Evolutionary conservation across 208 protist genomes (phyloP).

Genomic region (Phytomonas sp.): DNA sequence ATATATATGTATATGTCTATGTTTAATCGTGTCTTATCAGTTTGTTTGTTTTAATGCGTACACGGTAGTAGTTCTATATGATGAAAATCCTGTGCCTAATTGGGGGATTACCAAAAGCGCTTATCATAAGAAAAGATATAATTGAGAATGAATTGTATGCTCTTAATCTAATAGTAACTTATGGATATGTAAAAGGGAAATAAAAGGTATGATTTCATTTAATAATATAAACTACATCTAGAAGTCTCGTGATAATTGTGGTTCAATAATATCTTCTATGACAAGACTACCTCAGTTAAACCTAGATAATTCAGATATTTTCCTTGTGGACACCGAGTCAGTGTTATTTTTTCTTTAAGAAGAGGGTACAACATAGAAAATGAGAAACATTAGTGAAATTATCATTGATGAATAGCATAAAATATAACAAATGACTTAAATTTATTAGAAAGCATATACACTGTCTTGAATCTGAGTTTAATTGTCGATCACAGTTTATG

Average conservation of each 20-base stretch:
- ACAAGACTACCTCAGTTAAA: not conserved
- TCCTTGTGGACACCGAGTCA: not conserved
- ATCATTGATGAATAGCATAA: not conserved
- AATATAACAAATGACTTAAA: not conserved
- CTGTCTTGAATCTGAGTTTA: not conserved
- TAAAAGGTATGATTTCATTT: not conserved
- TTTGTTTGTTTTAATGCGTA: not conserved
- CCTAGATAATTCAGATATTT: not conserved
- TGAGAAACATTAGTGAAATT: not conserved
- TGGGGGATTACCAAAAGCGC: not conserved
- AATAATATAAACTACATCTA: not conserved
- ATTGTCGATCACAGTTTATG: constrained; percentile 2
- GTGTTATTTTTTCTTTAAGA: not conserved
- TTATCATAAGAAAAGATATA: constrained; percentile 2
- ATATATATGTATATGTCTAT: constrained; percentile 2
- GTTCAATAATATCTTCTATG: not conserved
- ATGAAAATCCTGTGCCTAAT: not conserved
- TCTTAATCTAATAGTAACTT: not conserved
- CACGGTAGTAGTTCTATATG: not conserved
- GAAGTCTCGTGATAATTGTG: not conserved
- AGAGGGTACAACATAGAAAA: not conserved
- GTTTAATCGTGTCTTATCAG: not conserved
- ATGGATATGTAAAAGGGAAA: not conserved
- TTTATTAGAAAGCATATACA: not conserved
- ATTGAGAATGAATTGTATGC: not conserved